These are phyloP conservation scores for Paramecium sonneborni DNA, from an alignment of 73 alveolate genomes.

Conservation along the genomic window DNA sequence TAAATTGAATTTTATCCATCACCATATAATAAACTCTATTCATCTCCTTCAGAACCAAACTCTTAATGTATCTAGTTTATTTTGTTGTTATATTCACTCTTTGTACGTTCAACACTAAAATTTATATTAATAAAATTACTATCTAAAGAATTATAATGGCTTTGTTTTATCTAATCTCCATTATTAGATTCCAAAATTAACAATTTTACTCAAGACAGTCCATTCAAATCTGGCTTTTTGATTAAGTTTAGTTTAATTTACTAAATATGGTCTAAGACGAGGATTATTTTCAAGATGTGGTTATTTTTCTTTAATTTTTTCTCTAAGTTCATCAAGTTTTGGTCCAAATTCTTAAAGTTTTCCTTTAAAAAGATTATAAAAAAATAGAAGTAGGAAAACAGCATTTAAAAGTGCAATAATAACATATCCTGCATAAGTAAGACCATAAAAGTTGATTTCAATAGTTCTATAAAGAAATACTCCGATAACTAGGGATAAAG, in stretches of 20 bases:
- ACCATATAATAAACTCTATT: neutral
- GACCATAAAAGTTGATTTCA: neutral
- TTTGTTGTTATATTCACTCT: neutral
- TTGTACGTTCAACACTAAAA: neutral
- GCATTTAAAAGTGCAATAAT: neutral
- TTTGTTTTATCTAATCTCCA: neutral
- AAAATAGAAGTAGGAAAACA: too few species aligned
- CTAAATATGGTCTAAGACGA: neutral
- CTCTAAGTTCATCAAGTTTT: constrained; percentile 11
- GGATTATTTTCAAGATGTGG: neutral
- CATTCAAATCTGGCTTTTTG: neutral
- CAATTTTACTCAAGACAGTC: neutral
- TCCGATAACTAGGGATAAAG: neutral
- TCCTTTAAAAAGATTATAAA: neutral
- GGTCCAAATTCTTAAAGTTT: constrained; percentile 19
- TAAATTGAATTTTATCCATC: neutral
- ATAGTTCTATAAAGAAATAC: neutral
- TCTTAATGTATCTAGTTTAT: neutral
- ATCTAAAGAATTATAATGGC: neutral
- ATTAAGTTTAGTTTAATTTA: constrained; percentile 4
- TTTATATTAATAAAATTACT: neutral
- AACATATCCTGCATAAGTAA: neutral
- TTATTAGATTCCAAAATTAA: neutral
- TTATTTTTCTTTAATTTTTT: constrained; percentile 16
- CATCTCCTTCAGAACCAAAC: neutral